These are phyloP conservation scores for Pichia paraexigua DNA, from an alignment of 805 yeast species.

Conservation along the genomic window DNA sequence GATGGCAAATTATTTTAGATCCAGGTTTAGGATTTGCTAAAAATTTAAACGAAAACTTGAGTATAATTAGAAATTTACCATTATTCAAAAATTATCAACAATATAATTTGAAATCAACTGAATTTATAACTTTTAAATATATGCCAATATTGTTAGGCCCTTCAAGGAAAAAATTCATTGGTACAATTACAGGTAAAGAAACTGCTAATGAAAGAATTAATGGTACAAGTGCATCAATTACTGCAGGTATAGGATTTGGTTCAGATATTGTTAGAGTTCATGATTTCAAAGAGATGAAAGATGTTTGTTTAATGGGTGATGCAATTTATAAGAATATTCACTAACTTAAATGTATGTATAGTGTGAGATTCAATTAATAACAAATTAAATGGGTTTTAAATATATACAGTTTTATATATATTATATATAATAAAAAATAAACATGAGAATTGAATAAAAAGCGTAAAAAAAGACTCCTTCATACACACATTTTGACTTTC, in stretches of 20 bases:
- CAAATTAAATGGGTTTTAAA: not conserved
- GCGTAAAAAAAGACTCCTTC: not conserved
- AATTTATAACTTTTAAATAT: constrained; percentile 38
- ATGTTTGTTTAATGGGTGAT: constrained; percentile 58
- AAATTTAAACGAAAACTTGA: constrained; percentile 57
- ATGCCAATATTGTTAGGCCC: constrained; percentile 78
- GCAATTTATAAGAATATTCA: constrained; percentile 45
- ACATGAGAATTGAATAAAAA: not conserved
- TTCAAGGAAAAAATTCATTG: constrained; percentile 82
- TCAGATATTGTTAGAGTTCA: constrained; percentile 85
- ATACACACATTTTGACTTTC: not conserved
- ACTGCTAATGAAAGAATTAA: constrained; percentile 54
- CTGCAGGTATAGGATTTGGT: constrained; percentile 65
- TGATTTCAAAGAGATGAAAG: constrained; percentile 55
- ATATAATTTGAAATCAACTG: constrained; percentile 13
- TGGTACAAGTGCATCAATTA: constrained; percentile 70
- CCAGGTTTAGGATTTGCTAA: constrained; percentile 99
- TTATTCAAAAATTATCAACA: constrained; percentile 38
- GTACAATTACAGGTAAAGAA: constrained; percentile 53
- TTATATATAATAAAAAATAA: too few species aligned
- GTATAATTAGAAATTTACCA: constrained; percentile 45
- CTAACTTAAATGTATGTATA: not conserved
- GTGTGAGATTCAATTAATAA: too few species aligned
- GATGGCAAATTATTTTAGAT: constrained; percentile 89
- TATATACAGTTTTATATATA: too few species aligned